Conservation (phyloP, 202 grass and related monocot genomes). For the Cymbopogon flexuosus region DNA sequence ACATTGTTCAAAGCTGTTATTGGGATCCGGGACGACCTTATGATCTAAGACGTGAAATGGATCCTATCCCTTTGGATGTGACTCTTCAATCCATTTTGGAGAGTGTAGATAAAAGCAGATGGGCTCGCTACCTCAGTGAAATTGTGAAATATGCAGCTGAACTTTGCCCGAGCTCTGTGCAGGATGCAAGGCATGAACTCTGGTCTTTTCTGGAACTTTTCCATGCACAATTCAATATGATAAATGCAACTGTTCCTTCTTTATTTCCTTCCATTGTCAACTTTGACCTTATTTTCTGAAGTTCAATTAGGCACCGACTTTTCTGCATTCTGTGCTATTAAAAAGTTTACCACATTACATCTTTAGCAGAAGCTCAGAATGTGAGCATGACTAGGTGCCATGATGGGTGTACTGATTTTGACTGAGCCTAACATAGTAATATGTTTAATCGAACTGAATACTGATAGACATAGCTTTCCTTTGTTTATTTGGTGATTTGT, state of each 20-base stretch:
- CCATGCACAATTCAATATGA: constrained; percentile 6
- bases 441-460: neutral
- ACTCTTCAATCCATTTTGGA: constrained; percentile 99
- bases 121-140: constrained; percentile 95
- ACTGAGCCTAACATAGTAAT: neutral
- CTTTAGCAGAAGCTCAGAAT: constrained; percentile 3
- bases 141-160: constrained; percentile 90
- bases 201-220: constrained; percentile 22
- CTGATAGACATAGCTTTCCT: neutral
- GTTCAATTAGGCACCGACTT: constrained; percentile 4
- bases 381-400: constrained; percentile 12
- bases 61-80: constrained; percentile 77
- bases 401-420: constrained; percentile 7
- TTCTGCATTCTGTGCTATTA: constrained; percentile 11
- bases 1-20: constrained; percentile 96
- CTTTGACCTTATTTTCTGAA: neutral
- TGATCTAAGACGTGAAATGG: constrained; percentile 89
- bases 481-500: neutral
- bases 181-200: constrained; percentile 73
- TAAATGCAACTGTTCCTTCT: neutral
- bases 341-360: neutral
- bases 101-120: constrained; percentile 82
- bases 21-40: constrained; percentile 92
- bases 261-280: neutral
- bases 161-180: constrained; percentile 86